Percentiles rank a stretch among this genome's conserved stretches.
Conservation (phyloP, 2,329 filamentous ascomycete genomes). For the Diaporthe citrichinensis region DNA sequence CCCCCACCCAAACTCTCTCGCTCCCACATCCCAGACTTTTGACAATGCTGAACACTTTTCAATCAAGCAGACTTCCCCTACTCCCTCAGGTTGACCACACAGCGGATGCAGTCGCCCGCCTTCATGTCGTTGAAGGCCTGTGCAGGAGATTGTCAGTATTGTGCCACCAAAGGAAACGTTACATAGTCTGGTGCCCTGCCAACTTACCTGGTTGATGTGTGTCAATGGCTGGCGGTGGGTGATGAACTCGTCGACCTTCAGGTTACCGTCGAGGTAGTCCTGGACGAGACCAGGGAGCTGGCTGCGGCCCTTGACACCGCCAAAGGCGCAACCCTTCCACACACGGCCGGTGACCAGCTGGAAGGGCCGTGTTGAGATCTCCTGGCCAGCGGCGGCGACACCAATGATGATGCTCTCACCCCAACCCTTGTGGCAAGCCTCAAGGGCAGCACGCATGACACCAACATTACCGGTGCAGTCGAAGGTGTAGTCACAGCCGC, state of each 20-base stretch:
- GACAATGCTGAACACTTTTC: slow-evolving; percentile 12
- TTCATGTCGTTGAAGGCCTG: slow-evolving; percentile 91
- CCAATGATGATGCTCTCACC: slow-evolving; percentile 98
- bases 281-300: slow-evolving; percentile 89
- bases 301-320: slow-evolving; percentile 96
- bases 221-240: slow-evolving; percentile 89
- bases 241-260: slow-evolving; percentile 99
- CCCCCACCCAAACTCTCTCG: slow-evolving; percentile 22
- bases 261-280: slow-evolving; percentile 89
- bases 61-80: slow-evolving; percentile 2
- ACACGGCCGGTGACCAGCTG: slow-evolving; percentile 97
- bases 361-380: slow-evolving; percentile 94
- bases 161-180: not conserved
- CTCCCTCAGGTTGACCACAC: slow-evolving; percentile 80
- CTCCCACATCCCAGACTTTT: slow-evolving; percentile 20
- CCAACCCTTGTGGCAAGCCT: slow-evolving; percentile 99
- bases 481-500: slow-evolving; percentile 98
- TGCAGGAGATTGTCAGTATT: not conserved
- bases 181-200: not conserved
- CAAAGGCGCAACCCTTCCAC: slow-evolving; percentile 98
- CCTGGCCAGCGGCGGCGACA: slow-evolving; percentile 95
- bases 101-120: slow-evolving; percentile 95
- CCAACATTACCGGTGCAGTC: slow-evolving; percentile 98
- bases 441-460: slow-evolving; percentile 95
- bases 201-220: slow-evolving; percentile 78